Evolutionary conservation across 2,329 filamentous ascomycete species (phyloP), one percentile per base, ranked within the genome.

Genomic region (Cladosporium sp.): DNA sequence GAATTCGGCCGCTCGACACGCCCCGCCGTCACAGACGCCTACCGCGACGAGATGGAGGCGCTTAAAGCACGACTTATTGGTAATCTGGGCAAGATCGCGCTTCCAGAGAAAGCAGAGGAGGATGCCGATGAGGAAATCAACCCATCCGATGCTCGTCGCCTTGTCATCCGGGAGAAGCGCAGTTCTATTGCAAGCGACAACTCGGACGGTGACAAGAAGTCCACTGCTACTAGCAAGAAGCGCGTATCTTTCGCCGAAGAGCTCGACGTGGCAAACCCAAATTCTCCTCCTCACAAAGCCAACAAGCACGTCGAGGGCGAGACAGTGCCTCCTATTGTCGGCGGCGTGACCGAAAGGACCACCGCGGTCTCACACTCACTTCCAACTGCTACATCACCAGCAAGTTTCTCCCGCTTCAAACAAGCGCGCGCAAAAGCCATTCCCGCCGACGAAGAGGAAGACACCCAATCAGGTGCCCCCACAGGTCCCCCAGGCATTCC

Each of bases 1-100:
- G 82, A 88, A 61, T 87, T 84, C 69, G 93, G 93, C 4, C 85
- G 90, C 51, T 88, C 84, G 17, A 93, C 83, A 8, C 79, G 82
- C 17, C 81, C 80, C 19, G 80, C 87, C 12, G 75, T 97, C 54
- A 85, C 84, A 15, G 85, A 91, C 43, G 87, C 89, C 14, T 95
- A 96, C 68, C 84, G 86, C 34, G 80, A 84, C 65, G 83, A 90
- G 65, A 97, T 99, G 94, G 82, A 88, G 45, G 89, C 92, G 64
- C 78, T 99, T 4, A 89, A 97, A 73, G 81, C 87, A 69, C 88
- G 86, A 63, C 80, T 97, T n/a, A 74, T 86, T 66, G 80, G 80
- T 69, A 87, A 83, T 68, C 68, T 87, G 49, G 84, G 80, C 55
- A 84, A 82, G 61, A 72, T 78, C 65, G 64, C 70, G 7, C 47